phyloP scores from a whole-genome alignment of 352 stramenopile genomes.

The Pelagophyceae sp. region DNA sequence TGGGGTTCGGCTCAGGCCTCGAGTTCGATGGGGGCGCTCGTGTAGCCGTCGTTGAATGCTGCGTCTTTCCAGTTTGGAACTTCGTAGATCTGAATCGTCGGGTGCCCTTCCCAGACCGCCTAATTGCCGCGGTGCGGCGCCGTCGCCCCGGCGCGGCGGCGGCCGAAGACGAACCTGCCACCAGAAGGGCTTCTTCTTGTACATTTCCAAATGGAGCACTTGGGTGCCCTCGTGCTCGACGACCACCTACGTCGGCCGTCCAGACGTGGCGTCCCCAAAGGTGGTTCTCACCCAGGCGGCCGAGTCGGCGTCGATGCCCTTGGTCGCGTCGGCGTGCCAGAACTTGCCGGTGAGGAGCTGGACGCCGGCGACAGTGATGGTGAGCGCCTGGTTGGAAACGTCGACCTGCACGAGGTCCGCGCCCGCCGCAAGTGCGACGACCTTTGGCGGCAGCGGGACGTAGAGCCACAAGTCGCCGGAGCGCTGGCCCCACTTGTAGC shows the following conservation, averaged over 20 bases:
- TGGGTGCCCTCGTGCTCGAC: background rate
- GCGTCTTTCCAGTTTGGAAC: background rate
- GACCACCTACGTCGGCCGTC: too few species aligned
- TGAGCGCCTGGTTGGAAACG: background rate
- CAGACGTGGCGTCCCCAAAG: too few species aligned
- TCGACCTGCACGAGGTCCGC: background rate
- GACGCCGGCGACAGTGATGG: background rate
- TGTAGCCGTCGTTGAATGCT: constrained; percentile 13
- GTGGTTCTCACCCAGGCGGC: constrained; percentile 10
- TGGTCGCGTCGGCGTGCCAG: background rate
- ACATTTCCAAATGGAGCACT: constrained; percentile 5
- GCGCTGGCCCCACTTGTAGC: constrained; percentile 18
- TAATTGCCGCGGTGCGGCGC: too few species aligned
- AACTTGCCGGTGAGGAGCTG: background rate
- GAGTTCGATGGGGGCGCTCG: background rate
- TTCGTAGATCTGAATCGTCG: constrained; percentile 11
- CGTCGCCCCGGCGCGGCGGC: too few species aligned
- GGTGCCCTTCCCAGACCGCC: constrained; percentile 7
- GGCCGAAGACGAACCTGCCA: too few species aligned
- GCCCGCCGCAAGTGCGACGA: background rate
- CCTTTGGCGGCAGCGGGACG: background rate
- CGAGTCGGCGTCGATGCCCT: constrained; percentile 10
- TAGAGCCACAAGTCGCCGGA: constrained; percentile 6
- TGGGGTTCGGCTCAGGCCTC: too few species aligned
- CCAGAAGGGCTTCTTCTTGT: constrained; percentile 17